Percentiles rank a stretch among this genome's conserved stretches.
Evolutionary conservation across 352 stramenopile genomes (phyloP).

Genomic region (Phytophthora cactorum): DNA sequence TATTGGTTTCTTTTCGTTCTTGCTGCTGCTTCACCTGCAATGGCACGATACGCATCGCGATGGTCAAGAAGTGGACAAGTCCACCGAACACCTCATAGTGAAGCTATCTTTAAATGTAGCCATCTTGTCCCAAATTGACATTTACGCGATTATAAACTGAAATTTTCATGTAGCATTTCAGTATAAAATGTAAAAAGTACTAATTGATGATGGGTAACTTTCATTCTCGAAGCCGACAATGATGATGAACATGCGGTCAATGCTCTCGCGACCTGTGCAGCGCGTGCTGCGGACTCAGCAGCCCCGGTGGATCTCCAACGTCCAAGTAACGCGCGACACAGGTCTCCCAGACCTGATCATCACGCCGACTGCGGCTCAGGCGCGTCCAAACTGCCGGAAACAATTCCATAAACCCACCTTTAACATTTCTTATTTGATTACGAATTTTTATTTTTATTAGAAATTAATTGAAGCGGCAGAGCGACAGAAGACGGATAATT

Average conservation of each 20-base stretch:
- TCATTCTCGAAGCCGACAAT: constrained; percentile 11
- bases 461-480: constrained; percentile 65
- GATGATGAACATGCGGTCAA: constrained; percentile 34
- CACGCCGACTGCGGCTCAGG: constrained; percentile 66
- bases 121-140: not conserved
- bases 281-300: constrained; percentile 18
- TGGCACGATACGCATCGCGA: constrained; percentile 14
- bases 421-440: constrained; percentile 5
- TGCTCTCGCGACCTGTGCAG: constrained; percentile 28
- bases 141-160: not conserved
- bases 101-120: constrained; percentile 11
- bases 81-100: not conserved
- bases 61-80: constrained; percentile 8
- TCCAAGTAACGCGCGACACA: constrained; percentile 49
- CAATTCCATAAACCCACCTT: too few species aligned
- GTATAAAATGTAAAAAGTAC: not conserved
- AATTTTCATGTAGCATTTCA: not conserved
- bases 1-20: not conserved
- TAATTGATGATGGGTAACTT: not conserved
- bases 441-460: constrained; percentile 25
- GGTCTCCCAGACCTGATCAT: constrained; percentile 72
- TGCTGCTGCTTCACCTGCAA: not conserved
- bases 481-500: constrained; percentile 57
- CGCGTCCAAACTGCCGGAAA: constrained; percentile 16
- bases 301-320: constrained; percentile 39